phyloP scores from a whole-genome alignment of 345 rosid species.

The Hypericum androsaemum region DNA sequence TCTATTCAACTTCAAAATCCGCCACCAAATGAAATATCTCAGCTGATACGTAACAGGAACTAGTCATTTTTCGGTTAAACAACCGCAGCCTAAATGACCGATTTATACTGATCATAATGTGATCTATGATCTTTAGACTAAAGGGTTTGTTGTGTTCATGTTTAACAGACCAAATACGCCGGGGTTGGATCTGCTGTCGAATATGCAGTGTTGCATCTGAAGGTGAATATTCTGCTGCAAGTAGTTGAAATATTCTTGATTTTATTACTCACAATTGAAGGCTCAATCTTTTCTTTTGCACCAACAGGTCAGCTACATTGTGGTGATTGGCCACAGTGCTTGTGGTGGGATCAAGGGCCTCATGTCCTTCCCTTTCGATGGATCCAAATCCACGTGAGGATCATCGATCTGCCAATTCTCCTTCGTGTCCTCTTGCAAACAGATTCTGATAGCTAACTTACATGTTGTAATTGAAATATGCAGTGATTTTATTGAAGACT shows the following conservation, averaged over 20 bases:
- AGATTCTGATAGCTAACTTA: too few relatives aligned
- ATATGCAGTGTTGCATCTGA: conserved; percentile 87
- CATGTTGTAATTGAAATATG: conserved; percentile 8
- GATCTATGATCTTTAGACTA: not conserved
- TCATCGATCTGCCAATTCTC: too few relatives aligned
- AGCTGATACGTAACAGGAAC: too few relatives aligned
- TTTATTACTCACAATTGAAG: not conserved
- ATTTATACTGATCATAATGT: too few relatives aligned
- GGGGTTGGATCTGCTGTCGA: conserved; percentile 86
- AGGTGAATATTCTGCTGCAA: conserved; percentile 32
- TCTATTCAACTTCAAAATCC: too few relatives aligned
- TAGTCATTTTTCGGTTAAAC: too few relatives aligned
- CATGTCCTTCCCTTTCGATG: conserved; percentile 72
- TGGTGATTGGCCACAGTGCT: conserved; percentile 83
- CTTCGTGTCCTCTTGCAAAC: not conserved
- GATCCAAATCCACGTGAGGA: conserved; percentile 57
- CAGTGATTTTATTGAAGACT: conserved; percentile 96
- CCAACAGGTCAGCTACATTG: conserved; percentile 63
- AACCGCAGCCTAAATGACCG: too few relatives aligned
- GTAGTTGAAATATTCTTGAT: not conserved
- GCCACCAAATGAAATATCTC: too few relatives aligned
- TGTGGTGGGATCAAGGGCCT: conserved; percentile 98
- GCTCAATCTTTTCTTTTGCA: not conserved
- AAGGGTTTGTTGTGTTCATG: not conserved
- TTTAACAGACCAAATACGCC: conserved; percentile 30